A percentile compares a stretch with the other conserved stretches of the same genome.
Conservation (phyloP, 164 flowering plant genomes). For the Kingdonia uniflora region DNA sequence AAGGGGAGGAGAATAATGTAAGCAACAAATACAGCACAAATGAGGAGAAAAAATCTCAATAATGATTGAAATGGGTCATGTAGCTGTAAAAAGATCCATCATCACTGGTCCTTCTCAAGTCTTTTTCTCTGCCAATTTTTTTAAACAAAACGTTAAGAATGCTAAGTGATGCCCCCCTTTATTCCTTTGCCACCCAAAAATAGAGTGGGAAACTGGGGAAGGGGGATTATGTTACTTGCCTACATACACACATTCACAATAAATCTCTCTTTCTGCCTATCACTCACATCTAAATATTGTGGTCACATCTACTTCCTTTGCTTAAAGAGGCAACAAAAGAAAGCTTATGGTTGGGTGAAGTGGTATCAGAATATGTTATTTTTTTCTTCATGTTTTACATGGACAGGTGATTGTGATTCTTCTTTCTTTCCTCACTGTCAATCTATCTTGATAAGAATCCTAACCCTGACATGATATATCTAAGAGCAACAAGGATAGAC, state of each 20-base stretch:
- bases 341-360: conserved; percentile 23
- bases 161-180: conserved; percentile 26
- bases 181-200: conserved; percentile 17
- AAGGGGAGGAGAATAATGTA: conserved; percentile 12
- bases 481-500: conserved; percentile 1
- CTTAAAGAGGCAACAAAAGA: conserved; percentile 17
- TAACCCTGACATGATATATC: conserved; percentile 22
- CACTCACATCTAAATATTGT: conserved; percentile 10
- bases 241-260: no score
- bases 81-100: conserved; percentile 7
- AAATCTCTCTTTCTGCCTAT: no score
- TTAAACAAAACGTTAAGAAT: conserved; percentile 12
- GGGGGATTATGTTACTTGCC: not conserved
- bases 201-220: conserved; percentile 8
- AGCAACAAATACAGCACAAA: conserved; percentile 8
- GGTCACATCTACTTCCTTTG: conserved; percentile 33
- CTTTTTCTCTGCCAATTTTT: conserved; percentile 13
- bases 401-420: conserved; percentile 23
- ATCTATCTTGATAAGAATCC: conserved; percentile 39
- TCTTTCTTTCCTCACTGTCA: conserved; percentile 29
- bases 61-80: conserved; percentile 16
- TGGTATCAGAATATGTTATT: conserved; percentile 37
- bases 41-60: conserved; percentile 7
- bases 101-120: conserved; percentile 18
- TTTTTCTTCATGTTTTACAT: conserved; percentile 13